phyloP scores from a whole-genome alignment of 306 rosid species.

The Cotoneaster glaucophyllus region DNA sequence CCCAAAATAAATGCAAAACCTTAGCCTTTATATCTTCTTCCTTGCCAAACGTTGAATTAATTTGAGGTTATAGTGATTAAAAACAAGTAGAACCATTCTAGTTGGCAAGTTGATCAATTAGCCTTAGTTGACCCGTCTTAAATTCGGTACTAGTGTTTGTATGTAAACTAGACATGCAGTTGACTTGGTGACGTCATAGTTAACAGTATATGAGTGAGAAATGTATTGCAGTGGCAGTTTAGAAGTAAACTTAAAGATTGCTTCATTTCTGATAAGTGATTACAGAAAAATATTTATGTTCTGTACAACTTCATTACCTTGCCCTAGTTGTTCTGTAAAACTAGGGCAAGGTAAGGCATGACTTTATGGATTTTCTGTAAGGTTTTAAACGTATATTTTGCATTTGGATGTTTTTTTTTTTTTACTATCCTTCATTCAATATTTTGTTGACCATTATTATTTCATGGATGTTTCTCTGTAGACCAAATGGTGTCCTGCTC shows the following conservation, averaged over 20 bases:
- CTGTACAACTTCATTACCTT: not conserved
- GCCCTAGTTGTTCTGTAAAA: not conserved
- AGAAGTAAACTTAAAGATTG: not conserved
- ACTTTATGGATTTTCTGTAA: not conserved
- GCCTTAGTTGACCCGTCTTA: not conserved
- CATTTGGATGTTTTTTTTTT: not conserved
- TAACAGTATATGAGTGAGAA: not conserved
- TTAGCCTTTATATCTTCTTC: not conserved
- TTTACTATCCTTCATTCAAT: not conserved
- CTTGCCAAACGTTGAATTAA: not conserved
- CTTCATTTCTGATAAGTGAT: not conserved
- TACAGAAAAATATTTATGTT: not conserved
- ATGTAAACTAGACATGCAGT: not conserved
- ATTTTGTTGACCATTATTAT: not conserved
- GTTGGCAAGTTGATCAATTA: not conserved
- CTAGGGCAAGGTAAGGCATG: not conserved
- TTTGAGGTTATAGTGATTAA: not conserved
- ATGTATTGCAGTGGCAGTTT: not conserved
- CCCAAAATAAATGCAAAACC: not conserved
- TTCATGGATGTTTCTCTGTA: conserved; percentile 11
- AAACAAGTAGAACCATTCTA: not conserved
- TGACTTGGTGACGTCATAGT: not conserved
- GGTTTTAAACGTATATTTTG: not conserved
- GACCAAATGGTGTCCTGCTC: conserved; percentile 98
- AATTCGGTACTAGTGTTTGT: not conserved